Percentiles rank a stretch among this genome's conserved stretches.
phyloP scores from a whole-genome alignment of 1,139 yeast species.

The Suzukiozyma palmioleophila region DNA sequence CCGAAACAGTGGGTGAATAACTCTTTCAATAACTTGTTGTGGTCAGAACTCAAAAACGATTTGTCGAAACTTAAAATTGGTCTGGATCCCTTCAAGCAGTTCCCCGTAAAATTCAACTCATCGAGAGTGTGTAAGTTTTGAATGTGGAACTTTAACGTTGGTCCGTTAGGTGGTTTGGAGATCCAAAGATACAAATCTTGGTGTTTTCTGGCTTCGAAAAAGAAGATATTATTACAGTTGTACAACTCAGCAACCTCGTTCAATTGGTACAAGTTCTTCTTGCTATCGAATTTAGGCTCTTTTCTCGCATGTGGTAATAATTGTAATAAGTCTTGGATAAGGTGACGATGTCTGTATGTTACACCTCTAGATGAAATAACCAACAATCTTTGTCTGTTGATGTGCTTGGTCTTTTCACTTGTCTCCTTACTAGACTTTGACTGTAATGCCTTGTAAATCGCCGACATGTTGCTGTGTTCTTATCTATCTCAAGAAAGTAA shows the following conservation, averaged over 20 bases:
- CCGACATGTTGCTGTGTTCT: slow-evolving; percentile 41
- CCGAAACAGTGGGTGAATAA: slow-evolving; percentile 84
- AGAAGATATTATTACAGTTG: slow-evolving; percentile 93
- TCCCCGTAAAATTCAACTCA: slow-evolving; percentile 94
- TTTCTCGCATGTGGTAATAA: slow-evolving; percentile 93
- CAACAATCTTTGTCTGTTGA: slow-evolving; percentile 77
- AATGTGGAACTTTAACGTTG: slow-evolving; percentile 88
- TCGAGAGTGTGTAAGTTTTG: slow-evolving; percentile 96
- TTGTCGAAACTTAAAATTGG: slow-evolving; percentile 91
- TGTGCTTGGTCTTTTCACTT: slow-evolving; percentile 49
- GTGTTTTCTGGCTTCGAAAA: slow-evolving; percentile 95
- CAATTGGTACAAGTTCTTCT: slow-evolving; percentile 80
- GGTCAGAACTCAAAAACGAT: slow-evolving; percentile 56
- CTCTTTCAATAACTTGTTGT: slow-evolving; percentile 75
- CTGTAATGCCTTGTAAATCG: slow-evolving; percentile 67
- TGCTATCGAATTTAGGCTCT: slow-evolving; percentile 93
- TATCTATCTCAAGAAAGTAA: slow-evolving; percentile 3
- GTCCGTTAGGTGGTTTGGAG: slow-evolving; percentile 97
- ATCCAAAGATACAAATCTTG: slow-evolving; percentile 93
- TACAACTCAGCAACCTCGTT: slow-evolving; percentile 95
- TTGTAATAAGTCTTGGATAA: slow-evolving; percentile 73
- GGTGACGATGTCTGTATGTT: slow-evolving; percentile 90
- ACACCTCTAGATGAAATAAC: slow-evolving; percentile 93
- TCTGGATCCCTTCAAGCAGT: slow-evolving; percentile 92
- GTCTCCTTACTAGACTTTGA: slow-evolving; percentile 41